Percentiles rank a stretch among this genome's conserved stretches.
phyloP scores from a whole-genome alignment of 495 filamentous ascomycete genomes.

The Aspergillus bridgeri region DNA sequence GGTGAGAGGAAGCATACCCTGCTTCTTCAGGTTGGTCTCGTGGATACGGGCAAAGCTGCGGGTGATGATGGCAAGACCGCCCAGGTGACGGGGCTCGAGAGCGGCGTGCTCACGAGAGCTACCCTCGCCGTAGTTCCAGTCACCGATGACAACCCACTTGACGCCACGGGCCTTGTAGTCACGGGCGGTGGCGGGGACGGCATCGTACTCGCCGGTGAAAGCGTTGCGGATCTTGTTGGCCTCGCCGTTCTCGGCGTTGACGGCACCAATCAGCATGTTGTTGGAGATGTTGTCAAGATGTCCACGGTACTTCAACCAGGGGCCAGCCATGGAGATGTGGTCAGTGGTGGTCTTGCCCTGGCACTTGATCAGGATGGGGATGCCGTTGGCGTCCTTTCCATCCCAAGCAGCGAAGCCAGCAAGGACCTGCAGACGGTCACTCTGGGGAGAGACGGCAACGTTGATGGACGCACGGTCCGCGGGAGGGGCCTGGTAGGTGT shows the following conservation, averaged over 20 bases:
- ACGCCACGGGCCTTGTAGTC: conserved; percentile 97
- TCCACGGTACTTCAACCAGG: conserved; percentile 99
- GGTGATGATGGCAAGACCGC: conserved; percentile 95
- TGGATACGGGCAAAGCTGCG: conserved; percentile 98
- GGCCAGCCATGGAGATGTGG: conserved; percentile 97
- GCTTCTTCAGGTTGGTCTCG: conserved; percentile 99
- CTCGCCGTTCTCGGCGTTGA: conserved; percentile 92
- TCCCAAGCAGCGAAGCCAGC: conserved; percentile 85
- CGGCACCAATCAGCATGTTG: conserved; percentile 99
- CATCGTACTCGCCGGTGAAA: conserved; percentile 75
- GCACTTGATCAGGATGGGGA: conserved; percentile 96
- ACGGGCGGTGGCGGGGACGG: conserved; percentile 91
- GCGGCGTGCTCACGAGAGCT: conserved; percentile 97
- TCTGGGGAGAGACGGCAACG: conserved; percentile 83
- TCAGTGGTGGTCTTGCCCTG: conserved; percentile 99
- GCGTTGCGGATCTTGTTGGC: conserved; percentile 97
- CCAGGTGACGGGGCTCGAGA: conserved; percentile 95
- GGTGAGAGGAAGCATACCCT: conserved; percentile 98
- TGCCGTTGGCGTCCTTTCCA: conserved; percentile 83
- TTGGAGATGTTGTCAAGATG: conserved; percentile 99
- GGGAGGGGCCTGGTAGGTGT: conserved; percentile 98
- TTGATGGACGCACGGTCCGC: conserved; percentile 64
- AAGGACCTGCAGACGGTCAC: conserved; percentile 92
- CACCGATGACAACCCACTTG: conserved; percentile 96
- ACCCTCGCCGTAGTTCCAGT: conserved; percentile 99